phyloP scores from a whole-genome alignment of 345 rosid species.

The Gossypium anomalum region DNA sequence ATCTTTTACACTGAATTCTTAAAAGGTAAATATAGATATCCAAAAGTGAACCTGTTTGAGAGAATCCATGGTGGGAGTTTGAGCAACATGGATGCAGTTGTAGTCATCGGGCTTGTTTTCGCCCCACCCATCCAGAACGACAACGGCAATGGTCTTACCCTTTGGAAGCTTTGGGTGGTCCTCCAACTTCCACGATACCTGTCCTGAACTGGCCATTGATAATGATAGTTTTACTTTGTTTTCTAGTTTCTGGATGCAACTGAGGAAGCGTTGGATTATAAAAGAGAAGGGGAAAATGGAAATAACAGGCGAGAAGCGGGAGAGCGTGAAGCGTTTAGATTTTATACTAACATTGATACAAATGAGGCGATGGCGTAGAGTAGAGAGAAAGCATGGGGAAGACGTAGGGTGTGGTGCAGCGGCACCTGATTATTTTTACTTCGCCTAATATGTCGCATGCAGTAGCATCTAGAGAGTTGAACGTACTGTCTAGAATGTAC shows the following conservation, averaged over 20 bases:
- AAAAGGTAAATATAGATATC: background rate
- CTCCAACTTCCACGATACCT: constrained; percentile 48
- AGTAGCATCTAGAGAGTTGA: too few species aligned
- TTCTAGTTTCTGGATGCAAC: background rate
- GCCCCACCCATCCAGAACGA: constrained; percentile 98
- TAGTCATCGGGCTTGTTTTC: constrained; percentile 76
- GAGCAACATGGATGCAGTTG: constrained; percentile 87
- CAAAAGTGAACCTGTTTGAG: constrained; percentile 51
- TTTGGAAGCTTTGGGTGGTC: constrained; percentile 80
- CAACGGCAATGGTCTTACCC: constrained; percentile 65
- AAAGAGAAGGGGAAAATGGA: too few species aligned
- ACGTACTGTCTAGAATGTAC: too few species aligned
- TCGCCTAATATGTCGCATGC: too few species aligned
- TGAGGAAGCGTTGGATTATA: background rate
- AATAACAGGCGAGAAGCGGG: too few species aligned
- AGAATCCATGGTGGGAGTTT: constrained; percentile 91
- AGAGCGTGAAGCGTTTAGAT: too few species aligned
- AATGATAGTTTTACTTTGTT: background rate
- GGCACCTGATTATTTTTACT: too few species aligned
- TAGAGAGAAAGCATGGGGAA: too few species aligned
- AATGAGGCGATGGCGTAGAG: too few species aligned
- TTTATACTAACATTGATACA: too few species aligned
- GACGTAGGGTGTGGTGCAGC: too few species aligned
- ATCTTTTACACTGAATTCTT: background rate
- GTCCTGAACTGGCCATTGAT: constrained; percentile 45